Evolutionary conservation across 139 green algal genomes (phyloP).

Genomic region (Auxenochlorella protothecoides): DNA sequence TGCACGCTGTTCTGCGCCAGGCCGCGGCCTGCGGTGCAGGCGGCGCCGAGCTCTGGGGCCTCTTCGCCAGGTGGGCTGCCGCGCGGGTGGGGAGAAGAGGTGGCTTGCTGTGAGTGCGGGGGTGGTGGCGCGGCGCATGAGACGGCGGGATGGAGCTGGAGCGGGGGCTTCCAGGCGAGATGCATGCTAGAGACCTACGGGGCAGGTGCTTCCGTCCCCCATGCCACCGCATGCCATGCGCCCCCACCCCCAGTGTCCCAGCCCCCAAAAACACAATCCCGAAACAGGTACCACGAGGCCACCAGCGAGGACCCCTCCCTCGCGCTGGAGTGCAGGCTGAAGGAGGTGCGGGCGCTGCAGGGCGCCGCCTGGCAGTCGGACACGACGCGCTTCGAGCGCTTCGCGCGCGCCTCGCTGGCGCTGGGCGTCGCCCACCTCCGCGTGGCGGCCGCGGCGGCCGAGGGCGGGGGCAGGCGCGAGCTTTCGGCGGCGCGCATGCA

Average conservation of each 20-base stretch:
- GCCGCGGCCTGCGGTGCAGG: constrained; percentile 11
- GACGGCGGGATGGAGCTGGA: not conserved
- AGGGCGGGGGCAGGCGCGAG: constrained; percentile 23
- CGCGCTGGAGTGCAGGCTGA: constrained; percentile 48
- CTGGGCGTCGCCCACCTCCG: constrained; percentile 31
- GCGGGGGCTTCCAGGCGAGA: not conserved
- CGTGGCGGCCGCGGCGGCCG: not conserved
- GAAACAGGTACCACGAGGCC: constrained; percentile 28
- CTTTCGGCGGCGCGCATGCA: constrained; percentile 60
- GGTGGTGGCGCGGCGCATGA: no score
- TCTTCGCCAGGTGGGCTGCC: constrained; percentile 9
- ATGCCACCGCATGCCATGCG: not conserved
- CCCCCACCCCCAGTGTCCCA: no score
- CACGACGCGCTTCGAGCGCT: constrained; percentile 28
- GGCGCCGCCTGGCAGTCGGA: constrained; percentile 38
- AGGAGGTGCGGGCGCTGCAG: constrained; percentile 49
- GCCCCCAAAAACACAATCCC: not conserved
- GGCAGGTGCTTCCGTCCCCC: not conserved
- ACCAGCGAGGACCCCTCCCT: constrained; percentile 26
- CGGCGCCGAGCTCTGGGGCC: constrained; percentile 20
- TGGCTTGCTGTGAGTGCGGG: no score
- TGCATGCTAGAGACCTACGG: not conserved
- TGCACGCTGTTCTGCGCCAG: constrained; percentile 15
- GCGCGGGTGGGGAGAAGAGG: no score
- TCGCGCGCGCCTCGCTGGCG: constrained; percentile 33